Evolutionary conservation across 352 stramenopile genomes (phyloP).

Genomic region (Globisporangium barbulae): DNA sequence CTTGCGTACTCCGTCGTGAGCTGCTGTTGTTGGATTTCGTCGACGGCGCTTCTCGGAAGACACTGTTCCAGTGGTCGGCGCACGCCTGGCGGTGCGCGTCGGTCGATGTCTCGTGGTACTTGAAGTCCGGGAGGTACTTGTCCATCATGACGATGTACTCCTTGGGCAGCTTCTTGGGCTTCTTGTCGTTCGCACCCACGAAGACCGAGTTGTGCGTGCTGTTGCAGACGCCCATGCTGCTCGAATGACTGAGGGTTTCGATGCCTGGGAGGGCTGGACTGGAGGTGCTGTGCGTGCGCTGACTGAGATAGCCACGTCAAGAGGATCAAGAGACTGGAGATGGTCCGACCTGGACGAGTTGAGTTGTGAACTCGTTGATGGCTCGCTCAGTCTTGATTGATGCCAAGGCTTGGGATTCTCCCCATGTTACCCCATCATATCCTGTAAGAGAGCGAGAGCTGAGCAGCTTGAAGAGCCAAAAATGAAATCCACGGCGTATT

Average conservation of each 20-base stretch:
- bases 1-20: slow-evolving; percentile 20
- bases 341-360: too few relatives aligned
- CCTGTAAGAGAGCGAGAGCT: too few relatives aligned
- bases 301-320: neutral
- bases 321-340: neutral
- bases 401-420: too few relatives aligned
- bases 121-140: slow-evolving; percentile 38
- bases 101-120: slow-evolving; percentile 30
- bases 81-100: slow-evolving; percentile 26
- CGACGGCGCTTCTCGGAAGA: slow-evolving; percentile 28
- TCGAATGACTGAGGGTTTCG: too few relatives aligned
- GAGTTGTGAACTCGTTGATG: too few relatives aligned
- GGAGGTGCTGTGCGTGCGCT: neutral
- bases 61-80: slow-evolving; percentile 31
- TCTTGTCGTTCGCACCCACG: slow-evolving; percentile 9
- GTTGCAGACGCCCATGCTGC: slow-evolving; percentile 16
- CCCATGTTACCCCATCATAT: too few relatives aligned
- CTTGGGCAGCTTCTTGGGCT: slow-evolving; percentile 22
- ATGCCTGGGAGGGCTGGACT: neutral
- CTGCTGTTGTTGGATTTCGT: slow-evolving; percentile 13
- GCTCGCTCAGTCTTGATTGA: too few relatives aligned
- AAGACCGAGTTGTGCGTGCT: slow-evolving; percentile 20
- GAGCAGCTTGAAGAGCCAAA: too few relatives aligned
- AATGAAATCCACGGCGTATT: too few relatives aligned
- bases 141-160: slow-evolving; percentile 30